Evolutionary conservation across 257 asterid genomes (phyloP), one percentile per base, ranked within the genome.

Genomic region (Galeopsis tetrahit): DNA sequence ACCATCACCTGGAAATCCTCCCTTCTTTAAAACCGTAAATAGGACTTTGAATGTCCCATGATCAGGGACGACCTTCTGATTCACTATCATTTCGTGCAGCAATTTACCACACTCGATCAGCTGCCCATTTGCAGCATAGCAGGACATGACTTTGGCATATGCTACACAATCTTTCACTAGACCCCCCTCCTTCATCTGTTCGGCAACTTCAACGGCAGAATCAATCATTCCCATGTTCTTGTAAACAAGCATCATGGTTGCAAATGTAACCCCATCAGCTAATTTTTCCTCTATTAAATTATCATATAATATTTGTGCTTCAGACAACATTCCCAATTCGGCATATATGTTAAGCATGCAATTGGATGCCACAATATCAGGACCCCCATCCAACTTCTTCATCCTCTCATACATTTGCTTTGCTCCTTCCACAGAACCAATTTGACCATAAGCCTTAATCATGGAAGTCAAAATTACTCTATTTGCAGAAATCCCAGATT

Each of bases 201-300:
- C 85, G n/a, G 97, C 97, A 69, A 94, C 88, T 48, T 79, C 89
- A 63, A 91, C 76, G 71, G 96, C 96, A 77, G 88, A 87, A 31
- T 87, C 87, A 11, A 88, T 89, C 98, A 89, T 89, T 56, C 97
- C 97, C 97, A 89, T 84, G 82, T 86, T 94, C 86, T 83, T 89
- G 73, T 89, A 91, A 33, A 77, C 94, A 72, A 86, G 83, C 82
- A 91, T 94, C 96, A 94, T 89, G 44, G 96, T 89, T 2, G 96
- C 92, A 44, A 87, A 94, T 2, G 96, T 89, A 55, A 89, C 88
- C 69, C 87, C 93, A 53, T 94, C 96, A 0, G 96, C 98, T 66
- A 60, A 49, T 5, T 77, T 78, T 74, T 67, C 80, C 76, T 77
- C 81, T 78, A 79, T 79, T 80, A 94, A 69, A 69, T 74, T 36